Conservation (phyloP, 2,329 filamentous ascomycete species). For the Onygenales sp. region DNA sequence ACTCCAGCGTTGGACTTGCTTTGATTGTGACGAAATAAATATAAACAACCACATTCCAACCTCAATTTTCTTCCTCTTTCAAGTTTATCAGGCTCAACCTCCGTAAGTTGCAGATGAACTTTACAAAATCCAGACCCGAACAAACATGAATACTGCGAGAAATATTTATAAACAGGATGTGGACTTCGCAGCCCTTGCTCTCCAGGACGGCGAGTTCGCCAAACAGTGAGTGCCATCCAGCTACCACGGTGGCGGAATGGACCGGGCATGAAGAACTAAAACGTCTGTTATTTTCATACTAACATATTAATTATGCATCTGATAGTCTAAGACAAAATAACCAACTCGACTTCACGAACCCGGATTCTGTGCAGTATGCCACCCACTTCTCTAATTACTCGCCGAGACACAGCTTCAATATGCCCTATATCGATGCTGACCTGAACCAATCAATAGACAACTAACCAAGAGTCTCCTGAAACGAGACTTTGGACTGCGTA, state of each 20-base stretch:
- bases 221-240: slow-evolving; percentile 39
- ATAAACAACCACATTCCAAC: too few species aligned
- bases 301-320: not conserved
- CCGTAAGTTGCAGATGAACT: too few species aligned
- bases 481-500: slow-evolving; percentile 60
- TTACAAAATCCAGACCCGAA: not conserved
- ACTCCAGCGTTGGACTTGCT: too few species aligned
- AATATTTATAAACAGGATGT: slow-evolving; percentile 49
- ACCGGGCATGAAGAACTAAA: not conserved
- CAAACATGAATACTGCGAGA: slow-evolving; percentile 23
- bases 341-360: slow-evolving; percentile 72
- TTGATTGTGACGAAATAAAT: too few species aligned
- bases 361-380: slow-evolving; percentile 60
- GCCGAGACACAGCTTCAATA: not conserved
- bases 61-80: too few species aligned
- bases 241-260: not conserved
- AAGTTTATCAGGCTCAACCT: too few species aligned
- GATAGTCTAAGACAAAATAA: slow-evolving; percentile 43
- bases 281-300: slow-evolving; percentile 6
- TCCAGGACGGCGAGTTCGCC: slow-evolving; percentile 50
- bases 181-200: slow-evolving; percentile 53
- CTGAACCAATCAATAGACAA: slow-evolving; percentile 31
- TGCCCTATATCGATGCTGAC: not conserved
- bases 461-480: slow-evolving; percentile 71
- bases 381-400: not conserved